Percentiles rank a stretch among this genome's conserved stretches.
These are phyloP conservation scores for Phaeosphaeria sp. DNA, from an alignment of 2,329 filamentous ascomycete genomes.

Conservation along the genomic window DNA sequence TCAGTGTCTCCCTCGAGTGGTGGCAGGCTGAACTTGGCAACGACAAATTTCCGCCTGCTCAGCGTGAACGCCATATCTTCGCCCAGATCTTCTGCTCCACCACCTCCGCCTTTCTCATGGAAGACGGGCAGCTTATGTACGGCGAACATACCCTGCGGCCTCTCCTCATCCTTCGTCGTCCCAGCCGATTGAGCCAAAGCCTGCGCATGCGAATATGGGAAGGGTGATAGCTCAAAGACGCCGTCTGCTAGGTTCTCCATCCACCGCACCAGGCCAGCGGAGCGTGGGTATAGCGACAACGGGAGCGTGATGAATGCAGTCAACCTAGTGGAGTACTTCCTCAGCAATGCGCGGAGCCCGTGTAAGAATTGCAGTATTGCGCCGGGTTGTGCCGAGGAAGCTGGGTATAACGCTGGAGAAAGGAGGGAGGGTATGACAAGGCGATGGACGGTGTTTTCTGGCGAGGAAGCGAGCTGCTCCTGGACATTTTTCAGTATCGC, in stretches of 20 bases:
- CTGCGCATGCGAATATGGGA: slow-evolving; percentile 64
- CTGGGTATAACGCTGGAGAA: slow-evolving; percentile 83
- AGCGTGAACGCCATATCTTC: slow-evolving; percentile 92
- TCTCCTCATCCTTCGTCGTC: slow-evolving; percentile 70
- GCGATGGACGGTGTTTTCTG: slow-evolving; percentile 73
- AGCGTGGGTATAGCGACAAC: slow-evolving; percentile 78
- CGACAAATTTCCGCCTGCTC: slow-evolving; percentile 81
- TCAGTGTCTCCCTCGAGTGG: slow-evolving; percentile 79
- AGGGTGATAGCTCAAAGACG: slow-evolving; percentile 82
- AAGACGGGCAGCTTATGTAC: slow-evolving; percentile 84
- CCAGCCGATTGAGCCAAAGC: slow-evolving; percentile 56
- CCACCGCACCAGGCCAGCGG: slow-evolving; percentile 80
- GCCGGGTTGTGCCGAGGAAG: slow-evolving; percentile 71
- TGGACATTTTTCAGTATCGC: slow-evolving; percentile 68
- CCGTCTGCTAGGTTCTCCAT: slow-evolving; percentile 85
- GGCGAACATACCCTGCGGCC: slow-evolving; percentile 83
- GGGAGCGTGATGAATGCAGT: slow-evolving; percentile 80
- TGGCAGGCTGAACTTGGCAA: slow-evolving; percentile 88
- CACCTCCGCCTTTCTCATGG: slow-evolving; percentile 87
- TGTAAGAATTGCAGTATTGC: slow-evolving; percentile 84
- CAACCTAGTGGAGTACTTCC: slow-evolving; percentile 68
- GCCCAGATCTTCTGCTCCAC: slow-evolving; percentile 66
- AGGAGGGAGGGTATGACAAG: slow-evolving; percentile 85
- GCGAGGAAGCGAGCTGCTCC: slow-evolving; percentile 58
- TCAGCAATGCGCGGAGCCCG: slow-evolving; percentile 75